phyloP scores from a whole-genome alignment of 768 basidiomycete genomes.

The Paxillus involutus region DNA sequence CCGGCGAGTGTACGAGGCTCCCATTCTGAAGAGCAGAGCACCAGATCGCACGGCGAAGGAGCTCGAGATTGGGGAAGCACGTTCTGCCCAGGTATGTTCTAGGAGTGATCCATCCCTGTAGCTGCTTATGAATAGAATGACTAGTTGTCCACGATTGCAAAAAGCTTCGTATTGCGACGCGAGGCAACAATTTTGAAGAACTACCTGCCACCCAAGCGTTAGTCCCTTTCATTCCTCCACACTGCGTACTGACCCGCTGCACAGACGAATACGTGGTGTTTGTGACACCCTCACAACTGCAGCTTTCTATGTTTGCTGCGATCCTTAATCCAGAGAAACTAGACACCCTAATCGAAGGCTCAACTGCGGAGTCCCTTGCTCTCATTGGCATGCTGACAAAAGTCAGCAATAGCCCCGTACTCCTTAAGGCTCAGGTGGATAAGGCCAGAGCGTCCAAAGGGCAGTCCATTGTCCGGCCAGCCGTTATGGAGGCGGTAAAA shows the following conservation, averaged over 20 bases:
- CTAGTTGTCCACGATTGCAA: slow-evolving; percentile 71
- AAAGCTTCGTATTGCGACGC: slow-evolving; percentile 88
- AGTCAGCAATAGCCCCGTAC: slow-evolving; percentile 89
- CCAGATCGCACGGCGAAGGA: slow-evolving; percentile 74
- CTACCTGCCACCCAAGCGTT: slow-evolving; percentile 91
- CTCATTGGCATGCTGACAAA: slow-evolving; percentile 82
- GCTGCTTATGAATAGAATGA: neutral
- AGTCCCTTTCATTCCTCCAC: slow-evolving; percentile 22
- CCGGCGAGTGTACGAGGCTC: slow-evolving; percentile 79
- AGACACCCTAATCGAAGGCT: slow-evolving; percentile 65
- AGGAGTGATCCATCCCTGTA: neutral
- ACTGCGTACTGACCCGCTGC: neutral
- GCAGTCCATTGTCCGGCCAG: slow-evolving; percentile 43
- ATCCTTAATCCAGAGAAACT: slow-evolving; percentile 74
- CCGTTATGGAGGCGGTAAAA: slow-evolving; percentile 58
- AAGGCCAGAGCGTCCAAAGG: slow-evolving; percentile 48
- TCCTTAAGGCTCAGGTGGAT: slow-evolving; percentile 78
- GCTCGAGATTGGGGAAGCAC: slow-evolving; percentile 73
- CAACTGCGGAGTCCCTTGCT: slow-evolving; percentile 75
- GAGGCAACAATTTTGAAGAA: slow-evolving; percentile 80
- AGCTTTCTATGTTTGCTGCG: slow-evolving; percentile 73
- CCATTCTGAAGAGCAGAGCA: slow-evolving; percentile 83
- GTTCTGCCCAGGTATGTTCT: slow-evolving; percentile 65
- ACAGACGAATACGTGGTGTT: slow-evolving; percentile 99
- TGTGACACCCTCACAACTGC: slow-evolving; percentile 81